A percentile compares a stretch with the other conserved stretches of the same genome.
These are phyloP conservation scores for Cladobotryum protrusum DNA, from an alignment of 2,329 filamentous ascomycete species.

Conservation along the genomic window DNA sequence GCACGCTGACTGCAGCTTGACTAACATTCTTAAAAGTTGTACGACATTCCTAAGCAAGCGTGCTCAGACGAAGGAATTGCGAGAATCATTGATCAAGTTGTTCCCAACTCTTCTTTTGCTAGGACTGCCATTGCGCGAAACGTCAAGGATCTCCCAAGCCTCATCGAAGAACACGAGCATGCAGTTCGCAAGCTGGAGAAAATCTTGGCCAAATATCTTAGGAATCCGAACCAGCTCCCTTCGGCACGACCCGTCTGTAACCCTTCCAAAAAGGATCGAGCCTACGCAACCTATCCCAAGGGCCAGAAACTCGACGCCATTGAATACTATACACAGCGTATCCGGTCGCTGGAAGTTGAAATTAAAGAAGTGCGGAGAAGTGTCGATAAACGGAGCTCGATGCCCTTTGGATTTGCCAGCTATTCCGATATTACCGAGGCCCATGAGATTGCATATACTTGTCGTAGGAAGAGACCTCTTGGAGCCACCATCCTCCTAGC, in stretches of 20 bases:
- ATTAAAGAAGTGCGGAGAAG: slow-evolving; percentile 76
- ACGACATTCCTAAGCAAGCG: slow-evolving; percentile 72
- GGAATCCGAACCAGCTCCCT: slow-evolving; percentile 76
- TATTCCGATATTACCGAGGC: slow-evolving; percentile 85
- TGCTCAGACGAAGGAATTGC: slow-evolving; percentile 83
- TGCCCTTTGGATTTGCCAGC: slow-evolving; percentile 91
- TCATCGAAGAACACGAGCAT: slow-evolving; percentile 79
- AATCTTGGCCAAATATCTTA: slow-evolving; percentile 82
- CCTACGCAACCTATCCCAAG: slow-evolving; percentile 55
- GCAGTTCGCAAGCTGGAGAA: slow-evolving; percentile 77
- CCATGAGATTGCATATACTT: slow-evolving; percentile 77
- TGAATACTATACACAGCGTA: slow-evolving; percentile 81
- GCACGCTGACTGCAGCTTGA: too few species aligned
- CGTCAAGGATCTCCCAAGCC: slow-evolving; percentile 77
- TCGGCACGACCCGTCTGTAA: slow-evolving; percentile 69
- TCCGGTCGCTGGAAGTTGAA: slow-evolving; percentile 72
- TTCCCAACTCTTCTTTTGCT: slow-evolving; percentile 71
- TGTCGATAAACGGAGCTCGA: slow-evolving; percentile 80
- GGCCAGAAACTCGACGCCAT: slow-evolving; percentile 86
- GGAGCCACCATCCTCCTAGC: slow-evolving; percentile 74
- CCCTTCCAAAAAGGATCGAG: slow-evolving; percentile 72
- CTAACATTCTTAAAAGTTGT: slow-evolving; percentile 48
- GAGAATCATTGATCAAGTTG: slow-evolving; percentile 72
- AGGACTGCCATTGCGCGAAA: slow-evolving; percentile 82
- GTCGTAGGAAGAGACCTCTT: slow-evolving; percentile 72